Evolutionary conservation across 768 basidiomycete species (phyloP).

Genomic region (Tricholoma flavovirens): DNA sequence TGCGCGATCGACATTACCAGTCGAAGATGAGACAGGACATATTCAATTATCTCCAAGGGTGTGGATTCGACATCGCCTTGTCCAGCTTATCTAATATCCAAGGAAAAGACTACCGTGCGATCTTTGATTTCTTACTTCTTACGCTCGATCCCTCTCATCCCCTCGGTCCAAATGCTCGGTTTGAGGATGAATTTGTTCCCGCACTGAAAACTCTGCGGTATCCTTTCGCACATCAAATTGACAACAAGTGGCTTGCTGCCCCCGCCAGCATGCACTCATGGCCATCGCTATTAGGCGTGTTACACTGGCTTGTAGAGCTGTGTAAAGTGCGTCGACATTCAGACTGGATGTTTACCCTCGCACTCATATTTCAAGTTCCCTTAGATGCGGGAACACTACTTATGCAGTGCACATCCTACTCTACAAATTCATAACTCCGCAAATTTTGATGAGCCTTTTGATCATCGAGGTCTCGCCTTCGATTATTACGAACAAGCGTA

Average conservation of each 20-base stretch:
- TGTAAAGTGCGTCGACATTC: conserved; percentile 56
- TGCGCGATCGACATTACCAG: conserved; percentile 74
- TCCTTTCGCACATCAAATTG: conserved; percentile 73
- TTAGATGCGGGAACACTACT: conserved; percentile 40
- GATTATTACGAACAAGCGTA: conserved; percentile 69
- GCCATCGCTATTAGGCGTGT: conserved; percentile 79
- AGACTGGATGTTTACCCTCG: background rate
- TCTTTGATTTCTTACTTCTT: conserved; percentile 74
- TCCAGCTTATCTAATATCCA: conserved; percentile 73
- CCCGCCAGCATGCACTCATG: conserved; percentile 91
- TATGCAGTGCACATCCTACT: conserved; percentile 61
- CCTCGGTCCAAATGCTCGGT: conserved; percentile 39
- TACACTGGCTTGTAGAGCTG: conserved; percentile 89
- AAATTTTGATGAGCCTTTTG: conserved; percentile 68
- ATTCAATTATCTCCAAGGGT: conserved; percentile 55
- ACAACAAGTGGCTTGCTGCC: conserved; percentile 82
- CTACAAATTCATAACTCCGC: conserved; percentile 64
- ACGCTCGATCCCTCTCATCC: conserved; percentile 67
- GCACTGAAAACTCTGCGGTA: conserved; percentile 74
- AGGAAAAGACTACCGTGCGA: conserved; percentile 77
- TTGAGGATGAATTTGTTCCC: conserved; percentile 80
- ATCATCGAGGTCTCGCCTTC: conserved; percentile 75
- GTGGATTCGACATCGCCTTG: conserved; percentile 63
- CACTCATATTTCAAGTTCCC: conserved; percentile 19
- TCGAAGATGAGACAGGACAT: conserved; percentile 75